Base-by-base conservation (phyloP, 2,329 filamentous ascomycete species). In the Talaromyces pinophilus region DNA sequence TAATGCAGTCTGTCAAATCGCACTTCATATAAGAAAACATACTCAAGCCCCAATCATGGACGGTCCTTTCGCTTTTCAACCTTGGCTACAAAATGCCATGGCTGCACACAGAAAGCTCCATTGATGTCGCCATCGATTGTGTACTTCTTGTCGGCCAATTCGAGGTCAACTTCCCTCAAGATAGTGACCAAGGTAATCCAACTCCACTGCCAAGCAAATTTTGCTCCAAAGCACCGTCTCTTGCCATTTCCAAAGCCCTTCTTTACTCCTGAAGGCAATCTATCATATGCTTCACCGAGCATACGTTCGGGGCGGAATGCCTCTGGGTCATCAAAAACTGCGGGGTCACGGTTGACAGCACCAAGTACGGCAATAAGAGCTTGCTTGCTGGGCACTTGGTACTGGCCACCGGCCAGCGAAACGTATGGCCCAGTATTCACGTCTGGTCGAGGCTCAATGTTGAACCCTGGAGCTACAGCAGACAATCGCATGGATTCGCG, bases 201-300 rank as follows among this genome's bases (percentile, higher is more conserved):
- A 1, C 85, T 84, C 79, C 93, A 91, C 72, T 93, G 89, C 87
- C 88, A 90, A 1, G 91, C 90, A 75, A 92, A 93, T 0, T 84
- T 82, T 6, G 88, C 81, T 0, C 91, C 91, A 65, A 92, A 92
- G 70, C 91, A 94, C 1, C 81, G 86, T 59, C 91, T 81, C 67
- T 85, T 83, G 2, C 90, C 91, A 66, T 91, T 90, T 0, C 91
- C 91, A 71, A 93, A 94, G 4, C 90, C 74, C 68, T 91, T 91
- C 86, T 87, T 90, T 30, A 84, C 83, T 63, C 86, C 86, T 15
- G 83, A 83, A 5, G 87, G 88, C 5, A 91, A 82, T 30, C 83
- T 84, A 66, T 87, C 85, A 72, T 91, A 92, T 30, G 85, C 84
- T 19, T 89, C 89, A 25, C 90, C 88, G 0, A 90, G 76, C 88